Base-by-base conservation (phyloP, 1,139 yeast species). In the Candida sanyaensis region DNA sequence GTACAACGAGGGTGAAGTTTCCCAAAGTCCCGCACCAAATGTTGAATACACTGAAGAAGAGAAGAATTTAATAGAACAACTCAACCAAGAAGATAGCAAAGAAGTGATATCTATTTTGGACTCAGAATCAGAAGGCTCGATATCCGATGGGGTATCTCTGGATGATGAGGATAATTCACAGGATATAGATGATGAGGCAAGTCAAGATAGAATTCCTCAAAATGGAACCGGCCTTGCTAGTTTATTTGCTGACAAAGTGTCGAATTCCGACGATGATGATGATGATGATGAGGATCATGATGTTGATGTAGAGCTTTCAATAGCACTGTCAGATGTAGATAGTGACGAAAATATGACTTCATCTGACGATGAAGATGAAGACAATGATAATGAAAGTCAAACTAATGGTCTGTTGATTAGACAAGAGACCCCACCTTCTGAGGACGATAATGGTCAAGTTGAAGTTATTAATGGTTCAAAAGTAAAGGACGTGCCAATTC, bases 401-500 rank as follows among this genome's bases (percentile, higher is more conserved):
- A 58, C 51, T 4, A 41, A 41, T 12, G 46, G 45, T n/a, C 45
- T 30, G 32, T 28, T 39, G 21, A 33, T 40, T 23, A 43, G 28
- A 30, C 13, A 24, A 27, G 17, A 28, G 6, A 41, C 55, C 11
- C 69, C 60, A 43, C 68, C 69, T 31, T 75, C 40, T 6, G 75
- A 69, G 36, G 77, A 48, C 6, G 50, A 49, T 26, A 46, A 40
- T 11, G 31, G 38, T 12, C 32, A 38, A 21, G 49, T 49, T 24
- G 59, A 55, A 32, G 45, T 52, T n/a, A 38, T 78, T 34, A 75
- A 75, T 50, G 80, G 83, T 34, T 51, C 73, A 46, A 64, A 63
- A 56, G 90, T 87, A 13, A 80, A 81, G 32, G 91, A 86, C 62
- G 93, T 87, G 6, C 88, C 91, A 0, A 51, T 73, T 7, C 88